A percentile compares a stretch with the other conserved stretches of the same genome.
phyloP scores from a whole-genome alignment of 2,329 filamentous ascomycete species.

The Fusarium pseudocircinatum region DNA sequence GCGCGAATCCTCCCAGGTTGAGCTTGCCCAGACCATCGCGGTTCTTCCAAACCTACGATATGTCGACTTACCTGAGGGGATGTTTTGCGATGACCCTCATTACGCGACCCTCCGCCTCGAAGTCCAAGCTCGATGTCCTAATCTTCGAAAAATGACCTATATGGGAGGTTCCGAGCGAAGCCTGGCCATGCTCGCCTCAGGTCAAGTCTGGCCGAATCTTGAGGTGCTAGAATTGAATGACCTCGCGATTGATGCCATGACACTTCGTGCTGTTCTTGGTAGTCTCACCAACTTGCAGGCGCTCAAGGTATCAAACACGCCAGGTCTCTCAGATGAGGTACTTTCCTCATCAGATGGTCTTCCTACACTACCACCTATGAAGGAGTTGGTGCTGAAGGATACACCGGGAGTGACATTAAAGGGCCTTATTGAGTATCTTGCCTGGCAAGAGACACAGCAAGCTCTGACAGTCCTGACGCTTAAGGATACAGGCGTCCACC shows the following conservation, averaged over 20 bases:
- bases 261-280: slow-evolving; percentile 76
- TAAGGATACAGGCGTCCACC: slow-evolving; percentile 75
- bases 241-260: slow-evolving; percentile 74
- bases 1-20: slow-evolving; percentile 83
- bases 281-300: slow-evolving; percentile 74
- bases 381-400: slow-evolving; percentile 77
- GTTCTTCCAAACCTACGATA: slow-evolving; percentile 87
- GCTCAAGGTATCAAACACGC: slow-evolving; percentile 76
- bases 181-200: slow-evolving; percentile 74
- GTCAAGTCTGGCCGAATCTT: slow-evolving; percentile 73
- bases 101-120: slow-evolving; percentile 83
- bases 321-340: slow-evolving; percentile 79
- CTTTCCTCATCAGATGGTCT: slow-evolving; percentile 73
- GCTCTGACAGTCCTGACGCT: slow-evolving; percentile 75
- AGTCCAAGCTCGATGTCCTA: slow-evolving; percentile 82
- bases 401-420: slow-evolving; percentile 75
- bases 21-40: slow-evolving; percentile 85
- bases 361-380: slow-evolving; percentile 78
- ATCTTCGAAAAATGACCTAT: slow-evolving; percentile 91
- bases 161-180: slow-evolving; percentile 79
- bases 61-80: slow-evolving; percentile 88
- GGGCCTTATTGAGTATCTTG: slow-evolving; percentile 76
- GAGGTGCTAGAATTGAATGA: slow-evolving; percentile 77
- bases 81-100: slow-evolving; percentile 81
- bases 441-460: slow-evolving; percentile 65